Evolutionary conservation across 306 rosid genomes (phyloP), one percentile per base, ranked within the genome.

Genomic region (Quercus ilex): DNA sequence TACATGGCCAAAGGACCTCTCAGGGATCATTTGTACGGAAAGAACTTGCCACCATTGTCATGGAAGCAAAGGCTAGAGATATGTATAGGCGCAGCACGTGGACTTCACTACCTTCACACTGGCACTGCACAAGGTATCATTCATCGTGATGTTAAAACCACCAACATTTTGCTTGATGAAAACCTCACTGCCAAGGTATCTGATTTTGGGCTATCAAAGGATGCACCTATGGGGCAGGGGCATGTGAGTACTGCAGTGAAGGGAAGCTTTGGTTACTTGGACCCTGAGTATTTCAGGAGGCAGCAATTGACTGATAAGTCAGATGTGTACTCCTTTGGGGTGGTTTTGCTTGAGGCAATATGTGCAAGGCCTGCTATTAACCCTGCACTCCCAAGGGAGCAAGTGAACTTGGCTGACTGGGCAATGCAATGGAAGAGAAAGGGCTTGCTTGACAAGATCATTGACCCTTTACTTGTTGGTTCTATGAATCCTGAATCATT

Each of bases 341-440:
- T 89, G 2, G 92, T 89, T 3, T 76, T 89, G 11, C 84, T 89
- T 2, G 92, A 89, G 74, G 83, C 89, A 30, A 55, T 89, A 0
- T 89, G 92, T 77, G 92, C 90, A 43, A 85, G 92, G 82, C 89
- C 92, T 6, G 89, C 92, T 15, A 74, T 89, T 19, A 81, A 83
- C 78, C 92, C 92, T 49, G 80, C 80, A 26, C 77, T 89, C 19
- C 92, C 92, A 0, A 65, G 90, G 3, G 92, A 89, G 15, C 92
- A 89, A 85, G 90, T 89, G 3, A 89, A 89, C 78, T 79, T 89
- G 67, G 92, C 92, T 0, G 92, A 89, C 21, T 89, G 89, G 90
- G 92, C 84, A 0, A 87, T 89, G 92, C 92, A 89, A 21, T 87
- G 92, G 90, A 87, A 89, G 82, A 87, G 86, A 14, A 89, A 89